phyloP scores from a whole-genome alignment of 495 filamentous ascomycete species.

The Penicillium odoratum region DNA sequence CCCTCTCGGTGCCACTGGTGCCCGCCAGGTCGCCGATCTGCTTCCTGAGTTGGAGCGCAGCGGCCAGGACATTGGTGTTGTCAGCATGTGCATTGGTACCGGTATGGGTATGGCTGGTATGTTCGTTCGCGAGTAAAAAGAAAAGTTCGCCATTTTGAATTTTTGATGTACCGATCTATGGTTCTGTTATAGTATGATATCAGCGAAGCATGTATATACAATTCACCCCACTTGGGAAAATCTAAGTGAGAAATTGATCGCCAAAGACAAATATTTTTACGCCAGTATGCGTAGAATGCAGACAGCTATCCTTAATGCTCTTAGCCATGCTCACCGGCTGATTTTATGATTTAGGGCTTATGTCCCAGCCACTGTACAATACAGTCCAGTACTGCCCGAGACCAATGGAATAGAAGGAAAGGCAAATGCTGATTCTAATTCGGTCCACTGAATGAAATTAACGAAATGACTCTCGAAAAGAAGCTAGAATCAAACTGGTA shows the following conservation, averaged over 20 bases:
- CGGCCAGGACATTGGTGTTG: conserved; percentile 65
- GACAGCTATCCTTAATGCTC: neutral
- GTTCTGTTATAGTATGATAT: conserved; percentile 26
- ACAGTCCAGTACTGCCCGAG: neutral
- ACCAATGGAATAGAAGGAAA: neutral
- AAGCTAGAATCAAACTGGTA: neutral
- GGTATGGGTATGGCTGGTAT: conserved; percentile 91
- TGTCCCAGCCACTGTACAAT: too few relatives aligned
- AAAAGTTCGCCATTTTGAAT: conserved; percentile 1
- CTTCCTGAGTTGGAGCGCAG: conserved; percentile 66
- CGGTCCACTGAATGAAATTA: too few relatives aligned
- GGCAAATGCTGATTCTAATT: neutral
- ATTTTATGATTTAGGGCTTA: too few relatives aligned
- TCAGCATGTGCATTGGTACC: conserved; percentile 88
- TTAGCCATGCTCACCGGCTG: too few relatives aligned
- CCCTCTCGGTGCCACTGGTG: conserved; percentile 89
- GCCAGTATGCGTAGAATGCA: neutral
- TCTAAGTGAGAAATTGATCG: neutral
- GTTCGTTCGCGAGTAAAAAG: conserved; percentile 73
- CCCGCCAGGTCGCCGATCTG: conserved; percentile 75
- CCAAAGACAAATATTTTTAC: neutral
- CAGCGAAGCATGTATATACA: conserved; percentile 34
- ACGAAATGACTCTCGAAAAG: neutral
- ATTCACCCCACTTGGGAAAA: conserved; percentile 10
- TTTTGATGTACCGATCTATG: conserved; percentile 13